Base-by-base conservation (phyloP, 192 early-diverging fungal genomes). In the Backusella luteola region DNA sequence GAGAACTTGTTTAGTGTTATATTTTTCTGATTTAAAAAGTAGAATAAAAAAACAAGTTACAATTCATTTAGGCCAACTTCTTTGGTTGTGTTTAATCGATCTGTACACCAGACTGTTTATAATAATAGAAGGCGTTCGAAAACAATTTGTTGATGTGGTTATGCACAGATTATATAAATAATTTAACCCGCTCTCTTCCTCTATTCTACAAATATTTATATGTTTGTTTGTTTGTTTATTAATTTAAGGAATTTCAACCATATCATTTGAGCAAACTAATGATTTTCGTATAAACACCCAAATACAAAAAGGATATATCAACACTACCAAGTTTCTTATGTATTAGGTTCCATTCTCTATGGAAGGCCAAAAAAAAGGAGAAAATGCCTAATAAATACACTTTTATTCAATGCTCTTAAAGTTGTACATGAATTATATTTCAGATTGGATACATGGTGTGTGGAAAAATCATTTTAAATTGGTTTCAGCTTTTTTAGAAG, bases 201-300 rank as follows among this genome's bases (percentile, higher is more conserved):
- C 21, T 56, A n/a, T 56, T 44, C 14, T 44, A 44, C 1, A 56
- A 56, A 56, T 56, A 56, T 56, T 56, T 56, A 56, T 21, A 6
- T 56, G 11, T 56, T 56, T 56, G 19, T 56, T 56, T 56, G 23
- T 56, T 56, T 56, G 53, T 56, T 56, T 56, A 56, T 56, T 56
- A 56, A 56, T 56, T 56, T 56, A 56, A 56, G 21, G 53, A 56
- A 56, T 56, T 56, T 56, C 21, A 56, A 56, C 53, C n/a, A 56
- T 19, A 56, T 56, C 53, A 56, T 56, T 56, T 56, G 53, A 56
- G 53, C 53, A 56, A 56, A 56, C 53, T 56, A 56, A 26, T n/a
- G 8, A 56, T 56, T 56, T 56, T 19, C n/a, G 53, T 56, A 56
- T 56, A 56, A 56, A 56, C 53, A 56, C 2, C n/a, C 17, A 7